These are phyloP conservation scores for Quercus tomentella DNA, from an alignment of 331 rosid species.

Conservation along the genomic window DNA sequence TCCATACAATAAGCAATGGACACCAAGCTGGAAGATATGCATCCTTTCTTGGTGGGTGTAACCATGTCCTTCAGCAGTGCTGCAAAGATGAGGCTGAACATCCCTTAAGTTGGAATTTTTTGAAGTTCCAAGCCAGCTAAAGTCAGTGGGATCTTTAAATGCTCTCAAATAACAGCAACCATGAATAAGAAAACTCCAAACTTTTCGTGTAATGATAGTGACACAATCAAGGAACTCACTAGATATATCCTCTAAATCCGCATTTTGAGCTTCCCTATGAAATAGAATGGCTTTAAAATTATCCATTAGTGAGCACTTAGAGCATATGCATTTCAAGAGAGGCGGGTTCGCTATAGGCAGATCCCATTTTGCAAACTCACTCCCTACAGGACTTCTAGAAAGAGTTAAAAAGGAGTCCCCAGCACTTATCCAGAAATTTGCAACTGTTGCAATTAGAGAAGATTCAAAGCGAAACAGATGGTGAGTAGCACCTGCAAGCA, in stretches of 20 bases:
- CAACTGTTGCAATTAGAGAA: constrained; percentile 55
- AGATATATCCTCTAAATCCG: constrained; percentile 39
- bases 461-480: constrained; percentile 64
- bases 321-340: constrained; percentile 27
- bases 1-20: constrained; percentile 66
- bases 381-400: constrained; percentile 44
- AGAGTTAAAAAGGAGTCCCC: constrained; percentile 71
- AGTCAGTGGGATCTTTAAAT: constrained; percentile 46
- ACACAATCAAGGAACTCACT: constrained; percentile 42
- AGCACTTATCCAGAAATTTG: constrained; percentile 64
- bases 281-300: constrained; percentile 19
- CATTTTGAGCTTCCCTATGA: constrained; percentile 20
- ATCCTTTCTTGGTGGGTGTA: too few species aligned
- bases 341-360: constrained; percentile 19
- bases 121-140: constrained; percentile 28
- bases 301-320: constrained; percentile 45
- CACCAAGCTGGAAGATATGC: constrained; percentile 38
- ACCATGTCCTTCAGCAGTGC: not conserved
- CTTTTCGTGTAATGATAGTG: constrained; percentile 22
- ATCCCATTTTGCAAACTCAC: constrained; percentile 16
- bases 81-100: constrained; percentile 1
- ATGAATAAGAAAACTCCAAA: constrained; percentile 48
- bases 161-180: constrained; percentile 41
- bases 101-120: not conserved
- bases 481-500: constrained; percentile 70